Percentiles rank a stretch among this genome's conserved stretches.
Evolutionary conservation across 306 rosid genomes (phyloP).

Genomic region (Cotoneaster glaucophyllus): DNA sequence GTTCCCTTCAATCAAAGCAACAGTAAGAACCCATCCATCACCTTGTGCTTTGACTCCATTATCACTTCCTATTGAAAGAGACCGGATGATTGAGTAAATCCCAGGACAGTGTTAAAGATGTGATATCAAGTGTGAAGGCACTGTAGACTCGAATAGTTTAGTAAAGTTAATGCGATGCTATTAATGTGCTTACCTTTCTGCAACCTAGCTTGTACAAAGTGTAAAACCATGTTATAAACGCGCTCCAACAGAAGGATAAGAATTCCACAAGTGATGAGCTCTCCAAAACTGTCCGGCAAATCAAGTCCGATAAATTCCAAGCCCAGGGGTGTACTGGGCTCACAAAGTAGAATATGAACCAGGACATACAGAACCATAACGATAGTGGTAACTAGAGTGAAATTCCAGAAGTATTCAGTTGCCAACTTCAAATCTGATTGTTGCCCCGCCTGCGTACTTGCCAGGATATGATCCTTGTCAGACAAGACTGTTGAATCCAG

Average conservation of each 20-base stretch:
- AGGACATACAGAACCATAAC: slow-evolving; percentile 46
- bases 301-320: slow-evolving; percentile 75
- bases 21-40: slow-evolving; percentile 86
- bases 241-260: slow-evolving; percentile 53
- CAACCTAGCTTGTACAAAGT: slow-evolving; percentile 68
- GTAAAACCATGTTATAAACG: slow-evolving; percentile 55
- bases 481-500: slow-evolving; percentile 28
- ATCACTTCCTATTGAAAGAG: slow-evolving; percentile 56
- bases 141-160: slow-evolving; percentile 6
- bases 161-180: not conserved
- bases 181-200: slow-evolving; percentile 46
- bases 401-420: slow-evolving; percentile 51
- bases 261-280: slow-evolving; percentile 61
- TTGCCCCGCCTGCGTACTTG: slow-evolving; percentile 41
- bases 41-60: slow-evolving; percentile 80
- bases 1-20: slow-evolving; percentile 71
- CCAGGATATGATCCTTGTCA: slow-evolving; percentile 49
- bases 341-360: slow-evolving; percentile 52
- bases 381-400: slow-evolving; percentile 50
- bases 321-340: slow-evolving; percentile 45
- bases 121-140: not conserved
- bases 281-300: slow-evolving; percentile 81
- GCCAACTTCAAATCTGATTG: slow-evolving; percentile 60
- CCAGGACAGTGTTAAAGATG: slow-evolving; percentile 6
- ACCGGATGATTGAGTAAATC: slow-evolving; percentile 9